phyloP scores from a whole-genome alignment of 2,329 filamentous ascomycete genomes.

The Trichoderma arundinaceum region DNA sequence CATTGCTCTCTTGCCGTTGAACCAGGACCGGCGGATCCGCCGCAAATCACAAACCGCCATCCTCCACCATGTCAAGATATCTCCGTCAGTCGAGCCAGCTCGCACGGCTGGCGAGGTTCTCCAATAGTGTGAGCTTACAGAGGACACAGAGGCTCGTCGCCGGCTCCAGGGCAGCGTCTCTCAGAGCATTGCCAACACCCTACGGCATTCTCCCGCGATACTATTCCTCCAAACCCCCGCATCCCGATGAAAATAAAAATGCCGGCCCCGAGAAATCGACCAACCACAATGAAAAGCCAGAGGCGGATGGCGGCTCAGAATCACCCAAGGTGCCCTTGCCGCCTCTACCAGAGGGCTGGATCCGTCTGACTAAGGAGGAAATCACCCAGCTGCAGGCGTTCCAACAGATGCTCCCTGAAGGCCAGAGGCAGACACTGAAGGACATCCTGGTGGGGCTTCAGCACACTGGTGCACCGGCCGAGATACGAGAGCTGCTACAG shows the following conservation, averaged over 20 bases:
- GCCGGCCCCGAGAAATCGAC: conserved; percentile 31
- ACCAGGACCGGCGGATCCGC: conserved; percentile 44
- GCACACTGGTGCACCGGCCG: conserved; percentile 70
- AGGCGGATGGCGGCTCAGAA: conserved; percentile 35
- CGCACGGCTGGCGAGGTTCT: conserved; percentile 65
- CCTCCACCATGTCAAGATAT: conserved; percentile 65
- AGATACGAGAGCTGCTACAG: conserved; percentile 63
- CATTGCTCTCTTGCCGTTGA: conserved; percentile 34
- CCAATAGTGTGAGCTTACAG: conserved; percentile 58
- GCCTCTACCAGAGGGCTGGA: conserved; percentile 54
- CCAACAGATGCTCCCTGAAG: conserved; percentile 65
- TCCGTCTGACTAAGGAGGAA: conserved; percentile 53
- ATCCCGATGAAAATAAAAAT: conserved; percentile 44
- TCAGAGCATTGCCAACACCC: conserved; percentile 45
- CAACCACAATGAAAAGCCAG: conserved; percentile 37
- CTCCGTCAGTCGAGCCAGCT: conserved; percentile 70
- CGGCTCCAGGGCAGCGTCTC: conserved; percentile 43
- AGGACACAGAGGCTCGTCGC: conserved; percentile 48
- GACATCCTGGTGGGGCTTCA: conserved; percentile 67
- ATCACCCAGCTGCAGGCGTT: conserved; percentile 62
- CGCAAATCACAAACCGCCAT: conserved; percentile 41
- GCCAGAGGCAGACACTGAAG: conserved; percentile 65
- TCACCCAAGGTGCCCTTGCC: conserved; percentile 38
- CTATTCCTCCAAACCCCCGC: conserved; percentile 49
- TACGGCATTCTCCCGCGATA: conserved; percentile 45